Evolutionary conservation across 495 filamentous ascomycete species (phyloP).

Genomic region (Parathielavia hyrcaniae): DNA sequence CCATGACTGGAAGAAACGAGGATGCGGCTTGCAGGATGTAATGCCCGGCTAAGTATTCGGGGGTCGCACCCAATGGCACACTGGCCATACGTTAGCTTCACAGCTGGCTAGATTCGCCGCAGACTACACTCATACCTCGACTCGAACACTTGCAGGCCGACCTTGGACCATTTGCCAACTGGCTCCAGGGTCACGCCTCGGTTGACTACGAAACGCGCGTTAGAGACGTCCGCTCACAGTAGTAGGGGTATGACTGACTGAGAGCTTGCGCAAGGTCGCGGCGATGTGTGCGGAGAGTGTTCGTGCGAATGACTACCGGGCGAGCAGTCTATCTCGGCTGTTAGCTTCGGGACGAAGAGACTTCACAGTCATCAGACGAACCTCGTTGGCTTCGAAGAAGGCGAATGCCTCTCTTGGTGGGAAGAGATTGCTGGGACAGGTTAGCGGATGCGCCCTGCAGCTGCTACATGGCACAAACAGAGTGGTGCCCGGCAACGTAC

Average conservation of each 20-base stretch:
- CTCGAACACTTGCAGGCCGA: constrained; percentile 94
- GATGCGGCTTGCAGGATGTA: constrained; percentile 97
- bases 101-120: no score
- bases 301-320: constrained; percentile 76
- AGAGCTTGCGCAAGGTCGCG: constrained; percentile 87
- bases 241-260: constrained; percentile 33
- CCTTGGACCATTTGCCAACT: constrained; percentile 97
- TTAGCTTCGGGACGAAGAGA: neutral
- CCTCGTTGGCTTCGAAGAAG: constrained; percentile 98
- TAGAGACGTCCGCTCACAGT: neutral
- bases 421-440: constrained; percentile 64
- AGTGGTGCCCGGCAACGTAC: constrained; percentile 8
- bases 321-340: constrained; percentile 47
- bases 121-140: constrained; percentile 41
- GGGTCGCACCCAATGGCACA: constrained; percentile 94
- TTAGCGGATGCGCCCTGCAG: neutral
- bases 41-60: constrained; percentile 92
- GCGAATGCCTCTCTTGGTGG: constrained; percentile 90
- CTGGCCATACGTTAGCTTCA: neutral
- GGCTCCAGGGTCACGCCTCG: constrained; percentile 94
- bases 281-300: constrained; percentile 88
- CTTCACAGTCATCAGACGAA: neutral
- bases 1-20: constrained; percentile 97
- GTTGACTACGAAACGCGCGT: constrained; percentile 51
- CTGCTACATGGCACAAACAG: neutral